These are phyloP conservation scores for Globisporangium iwayamae DNA, from an alignment of 352 stramenopile genomes.

Conservation along the genomic window DNA sequence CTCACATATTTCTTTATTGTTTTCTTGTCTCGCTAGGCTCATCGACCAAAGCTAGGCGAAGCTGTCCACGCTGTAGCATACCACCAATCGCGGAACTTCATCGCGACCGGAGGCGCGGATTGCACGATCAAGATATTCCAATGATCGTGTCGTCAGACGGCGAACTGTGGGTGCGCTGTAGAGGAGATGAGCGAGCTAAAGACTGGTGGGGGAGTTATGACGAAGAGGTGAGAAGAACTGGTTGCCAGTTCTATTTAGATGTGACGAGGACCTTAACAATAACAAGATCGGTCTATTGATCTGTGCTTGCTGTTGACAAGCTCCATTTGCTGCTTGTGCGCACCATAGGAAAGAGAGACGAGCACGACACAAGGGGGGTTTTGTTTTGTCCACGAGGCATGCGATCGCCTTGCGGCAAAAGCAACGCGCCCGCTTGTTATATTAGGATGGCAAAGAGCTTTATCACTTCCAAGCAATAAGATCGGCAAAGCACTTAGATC, in stretches of 20 bases:
- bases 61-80: slow-evolving; percentile 72
- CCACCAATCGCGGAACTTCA: slow-evolving; percentile 77
- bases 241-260: slow-evolving; percentile 12
- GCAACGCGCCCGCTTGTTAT: slow-evolving; percentile 21
- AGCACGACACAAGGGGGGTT: not conserved
- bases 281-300: not conserved
- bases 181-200: not conserved
- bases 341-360: no score
- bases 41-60: slow-evolving; percentile 81
- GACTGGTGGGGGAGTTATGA: not conserved
- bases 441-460: slow-evolving; percentile 67
- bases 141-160: slow-evolving; percentile 24
- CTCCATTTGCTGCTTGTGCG: not conserved
- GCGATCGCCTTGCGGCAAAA: slow-evolving; percentile 13
- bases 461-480: slow-evolving; percentile 29
- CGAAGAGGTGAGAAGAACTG: slow-evolving; percentile 3
- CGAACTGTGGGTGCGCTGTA: not conserved
- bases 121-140: slow-evolving; percentile 89
- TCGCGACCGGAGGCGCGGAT: slow-evolving; percentile 75
- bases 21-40: slow-evolving; percentile 28
- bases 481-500: slow-evolving; percentile 91
- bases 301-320: not conserved
- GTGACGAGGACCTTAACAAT: slow-evolving; percentile 6
- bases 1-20: slow-evolving; percentile 9
- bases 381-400: slow-evolving; percentile 12